phyloP scores from a whole-genome alignment of 1,284 basidiomycete species.

The Ustilago sp. region DNA sequence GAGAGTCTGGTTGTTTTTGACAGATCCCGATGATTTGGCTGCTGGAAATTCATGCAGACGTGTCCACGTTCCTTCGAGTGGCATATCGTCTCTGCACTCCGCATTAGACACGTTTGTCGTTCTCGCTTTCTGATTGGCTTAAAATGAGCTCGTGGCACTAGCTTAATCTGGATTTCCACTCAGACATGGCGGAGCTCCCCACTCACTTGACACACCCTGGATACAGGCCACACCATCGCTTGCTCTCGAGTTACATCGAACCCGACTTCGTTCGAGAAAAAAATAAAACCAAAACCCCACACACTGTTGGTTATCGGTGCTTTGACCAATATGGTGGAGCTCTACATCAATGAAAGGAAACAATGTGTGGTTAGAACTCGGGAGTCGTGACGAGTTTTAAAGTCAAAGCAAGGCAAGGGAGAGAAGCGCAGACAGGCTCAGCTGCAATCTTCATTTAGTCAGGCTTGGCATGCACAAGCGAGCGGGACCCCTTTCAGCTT shows the following conservation, averaged over 20 bases:
- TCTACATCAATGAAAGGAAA: neutral
- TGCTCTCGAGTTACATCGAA: no score
- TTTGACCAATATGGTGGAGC: neutral
- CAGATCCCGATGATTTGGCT: slow-evolving; percentile 21
- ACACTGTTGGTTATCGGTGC: neutral
- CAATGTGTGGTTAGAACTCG: neutral
- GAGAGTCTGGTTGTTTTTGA: slow-evolving; percentile 23
- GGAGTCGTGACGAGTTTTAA: neutral
- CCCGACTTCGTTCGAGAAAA: no score
- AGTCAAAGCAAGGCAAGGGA: neutral
- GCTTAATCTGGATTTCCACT: neutral
- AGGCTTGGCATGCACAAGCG: slow-evolving; percentile 21
- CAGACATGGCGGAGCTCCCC: neutral
- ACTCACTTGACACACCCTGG: neutral
- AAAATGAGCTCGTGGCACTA: neutral
- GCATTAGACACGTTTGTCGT: slow-evolving; percentile 25
- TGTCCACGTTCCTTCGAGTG: slow-evolving; percentile 36
- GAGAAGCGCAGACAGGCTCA: neutral
- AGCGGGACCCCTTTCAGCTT: slow-evolving; percentile 2
- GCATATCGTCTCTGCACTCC: slow-evolving; percentile 30
- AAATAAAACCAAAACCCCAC: no score
- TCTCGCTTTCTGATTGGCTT: slow-evolving; percentile 28
- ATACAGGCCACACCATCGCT: no score
- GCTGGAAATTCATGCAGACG: slow-evolving; percentile 20
- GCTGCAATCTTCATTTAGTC: slow-evolving; percentile 1